Evolutionary conservation across 805 yeast species (phyloP).

Genomic region (Candida montana): DNA sequence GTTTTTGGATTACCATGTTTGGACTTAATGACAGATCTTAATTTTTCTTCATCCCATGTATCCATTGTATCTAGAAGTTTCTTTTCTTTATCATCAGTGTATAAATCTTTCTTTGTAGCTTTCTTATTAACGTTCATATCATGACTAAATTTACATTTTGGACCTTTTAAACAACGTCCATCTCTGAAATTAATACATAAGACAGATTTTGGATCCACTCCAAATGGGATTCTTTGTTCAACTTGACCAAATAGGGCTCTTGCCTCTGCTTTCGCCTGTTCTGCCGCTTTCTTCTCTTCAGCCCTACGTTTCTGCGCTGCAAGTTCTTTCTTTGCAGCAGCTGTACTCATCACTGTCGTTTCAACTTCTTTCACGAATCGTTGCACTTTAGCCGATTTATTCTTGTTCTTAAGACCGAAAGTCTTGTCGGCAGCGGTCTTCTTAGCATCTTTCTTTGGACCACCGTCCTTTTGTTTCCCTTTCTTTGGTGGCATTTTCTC

Average conservation of each 20-base stretch:
- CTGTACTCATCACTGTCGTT: conserved; percentile 45
- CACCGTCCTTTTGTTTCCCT: conserved; percentile 40
- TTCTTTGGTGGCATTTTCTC: conserved; percentile 82
- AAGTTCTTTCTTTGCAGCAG: conserved; percentile 61
- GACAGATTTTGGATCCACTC: conserved; percentile 94
- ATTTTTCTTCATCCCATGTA: conserved; percentile 93
- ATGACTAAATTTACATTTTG: conserved; percentile 87
- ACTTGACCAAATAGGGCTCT: conserved; percentile 67
- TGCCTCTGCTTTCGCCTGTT: conserved; percentile 83
- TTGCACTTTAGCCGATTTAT: conserved; percentile 89
- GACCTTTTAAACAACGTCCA: conserved; percentile 78
- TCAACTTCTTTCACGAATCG: conserved; percentile 63
- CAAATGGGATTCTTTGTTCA: conserved; percentile 88
- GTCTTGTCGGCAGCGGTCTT: conserved; percentile 83
- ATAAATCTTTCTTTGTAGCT: conserved; percentile 84
- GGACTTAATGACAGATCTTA: conserved; percentile 76
- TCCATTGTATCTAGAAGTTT: conserved; percentile 89
- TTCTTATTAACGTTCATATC: conserved; percentile 82
- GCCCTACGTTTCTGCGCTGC: conserved; percentile 65
- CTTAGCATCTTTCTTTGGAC: conserved; percentile 47
- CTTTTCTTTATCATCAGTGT: conserved; percentile 73
- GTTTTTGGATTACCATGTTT: conserved; percentile 91
- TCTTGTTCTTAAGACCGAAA: conserved; percentile 93
- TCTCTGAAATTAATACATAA: conserved; percentile 86
- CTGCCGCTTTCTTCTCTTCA: conserved; percentile 86